Evolutionary conservation across 2,329 filamentous ascomycete genomes (phyloP), one percentile per base, ranked within the genome.

Genomic region (Ceratocystis albifundus): DNA sequence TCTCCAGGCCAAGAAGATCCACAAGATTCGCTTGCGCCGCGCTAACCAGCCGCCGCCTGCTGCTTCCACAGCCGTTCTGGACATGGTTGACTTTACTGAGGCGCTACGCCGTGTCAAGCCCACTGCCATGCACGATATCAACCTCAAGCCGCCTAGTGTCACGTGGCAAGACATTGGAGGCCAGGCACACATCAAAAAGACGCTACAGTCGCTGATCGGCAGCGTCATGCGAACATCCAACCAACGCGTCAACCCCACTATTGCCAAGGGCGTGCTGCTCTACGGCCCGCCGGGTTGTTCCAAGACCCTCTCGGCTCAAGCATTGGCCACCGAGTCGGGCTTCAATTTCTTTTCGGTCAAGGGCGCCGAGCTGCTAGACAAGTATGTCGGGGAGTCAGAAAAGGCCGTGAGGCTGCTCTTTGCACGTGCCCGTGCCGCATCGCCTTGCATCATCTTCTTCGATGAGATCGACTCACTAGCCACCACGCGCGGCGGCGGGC

Each of bases 301-400:
- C 69, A 97, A 97, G 77, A 97, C 93, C 0, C 84, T 96, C 74
- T 90, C 86, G 0, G 93, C 93, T 0, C 91, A 96, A 74, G 93
- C 93, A 32, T 84, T 96, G 71, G 93, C 93, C 17, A 96, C 90
- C 5, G 91, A 95, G 74, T 90, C 89, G 36, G 88, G 88, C 3
- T 87, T 95, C 76, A 96, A 96, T 74, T 96, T 96, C 79, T 87
- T 96, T 73, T 88, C 91, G 7, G 89, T 97, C 70, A 96, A 96
- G 76, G 93, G 91, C 30, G 90, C 90, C 45, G 93, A 96, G 75
- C 83, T 96, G 12, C 85, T 96, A 68, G 95, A 91, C 76, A 96
- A 96, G 89, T 97, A 96, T 75, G 92, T 97, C 20, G 93, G 93
- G 69, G 93, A 97, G 75, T 93, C 91, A 1, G 93, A 97, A 76